Base-by-base conservation (phyloP, 2,329 filamentous ascomycete species). In the Colletotrichum graminicola region DNA sequence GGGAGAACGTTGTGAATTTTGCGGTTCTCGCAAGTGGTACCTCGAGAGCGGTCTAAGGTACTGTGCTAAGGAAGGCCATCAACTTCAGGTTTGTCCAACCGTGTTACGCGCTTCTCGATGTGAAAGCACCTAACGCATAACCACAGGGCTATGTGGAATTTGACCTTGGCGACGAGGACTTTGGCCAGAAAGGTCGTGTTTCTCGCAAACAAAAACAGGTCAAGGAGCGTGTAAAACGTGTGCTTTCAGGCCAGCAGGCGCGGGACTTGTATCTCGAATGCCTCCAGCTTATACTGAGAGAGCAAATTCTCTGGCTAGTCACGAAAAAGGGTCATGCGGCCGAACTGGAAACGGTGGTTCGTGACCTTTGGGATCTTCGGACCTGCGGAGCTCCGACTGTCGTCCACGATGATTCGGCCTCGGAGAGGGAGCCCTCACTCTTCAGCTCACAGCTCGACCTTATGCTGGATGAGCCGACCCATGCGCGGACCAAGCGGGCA, bases 351-450 rank as follows among this genome's bases (percentile, higher is more conserved):
- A 91, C 84, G 10, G 85, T 97, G 12, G 90, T 97, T 6, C 89
- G 91, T 70, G 94, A 97, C 78, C 87, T 99, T 18, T 99, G 96
- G 95, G 87, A 91, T 63, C 82, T 98, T 62, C 89, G 94, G 6
- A 83, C 86, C 2, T 82, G 87, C 47, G 82, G 82, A 26, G 84
- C 80, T 56, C 81, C 78, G 75, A 80, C 18, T 51, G 76, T 54
- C 63, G 78, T 77, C 6, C 78, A 77, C 55, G 76, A 76, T 26
- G 76, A 77, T 18, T 74, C 74, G 29, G 63, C 74, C 11, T 71
- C 74, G 52, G 78, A 78, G 29, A 77, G 67, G 56, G 78, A 77
- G 56, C 75, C 77, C 59, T 79, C 80, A 39, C 74, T 82, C 56
- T 84, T 83, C 75, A 84, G 82, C 74, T 83, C 82, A 23, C 80